A percentile compares a stretch with the other conserved stretches of the same genome.
Conservation (phyloP, 2,329 filamentous ascomycete genomes). For the Alternaria sp. region DNA sequence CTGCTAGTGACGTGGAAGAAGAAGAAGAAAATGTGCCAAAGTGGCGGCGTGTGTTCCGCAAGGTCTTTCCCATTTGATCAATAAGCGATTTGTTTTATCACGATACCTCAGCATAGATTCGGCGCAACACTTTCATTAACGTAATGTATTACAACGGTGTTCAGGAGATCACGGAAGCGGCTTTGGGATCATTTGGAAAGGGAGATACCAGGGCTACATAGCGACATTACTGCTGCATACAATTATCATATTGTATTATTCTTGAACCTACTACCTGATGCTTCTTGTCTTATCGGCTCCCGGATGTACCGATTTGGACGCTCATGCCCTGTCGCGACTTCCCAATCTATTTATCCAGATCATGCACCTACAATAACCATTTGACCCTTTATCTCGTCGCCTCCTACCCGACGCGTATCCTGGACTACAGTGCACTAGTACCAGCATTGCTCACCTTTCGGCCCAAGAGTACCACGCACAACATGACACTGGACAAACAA, state of each 20-base stretch:
- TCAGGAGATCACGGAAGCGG: not conserved
- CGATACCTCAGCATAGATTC: conserved; percentile 8
- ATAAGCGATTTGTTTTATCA: conserved; percentile 13
- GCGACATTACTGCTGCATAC: not conserved
- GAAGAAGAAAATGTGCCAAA: conserved; percentile 27
- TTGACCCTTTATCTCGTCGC: not conserved
- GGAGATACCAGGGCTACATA: conserved; percentile 5
- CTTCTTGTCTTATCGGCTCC: not conserved
- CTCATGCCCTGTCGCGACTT: conserved; percentile 1
- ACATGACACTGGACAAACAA: conserved; percentile 2
- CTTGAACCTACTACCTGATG: not conserved
- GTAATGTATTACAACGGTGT: conserved; percentile 1
- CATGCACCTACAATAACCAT: conserved; percentile 13
- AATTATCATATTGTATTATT: not conserved
- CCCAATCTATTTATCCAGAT: conserved; percentile 20
- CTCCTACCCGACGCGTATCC: not conserved
- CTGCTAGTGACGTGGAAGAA: conserved; percentile 36
- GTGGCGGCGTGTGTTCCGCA: conserved; percentile 43
- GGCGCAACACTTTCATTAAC: conserved; percentile 9
- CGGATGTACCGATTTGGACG: not conserved
- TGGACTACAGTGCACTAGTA: not conserved
- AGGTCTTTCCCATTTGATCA: conserved; percentile 45
- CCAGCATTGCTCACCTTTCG: not conserved
- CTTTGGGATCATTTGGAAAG: not conserved
- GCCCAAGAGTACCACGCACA: not conserved